Percentiles rank a stretch among this genome's conserved stretches.
These are phyloP conservation scores for Populus alba DNA, from an alignment of 345 rosid genomes.

Conservation along the genomic window DNA sequence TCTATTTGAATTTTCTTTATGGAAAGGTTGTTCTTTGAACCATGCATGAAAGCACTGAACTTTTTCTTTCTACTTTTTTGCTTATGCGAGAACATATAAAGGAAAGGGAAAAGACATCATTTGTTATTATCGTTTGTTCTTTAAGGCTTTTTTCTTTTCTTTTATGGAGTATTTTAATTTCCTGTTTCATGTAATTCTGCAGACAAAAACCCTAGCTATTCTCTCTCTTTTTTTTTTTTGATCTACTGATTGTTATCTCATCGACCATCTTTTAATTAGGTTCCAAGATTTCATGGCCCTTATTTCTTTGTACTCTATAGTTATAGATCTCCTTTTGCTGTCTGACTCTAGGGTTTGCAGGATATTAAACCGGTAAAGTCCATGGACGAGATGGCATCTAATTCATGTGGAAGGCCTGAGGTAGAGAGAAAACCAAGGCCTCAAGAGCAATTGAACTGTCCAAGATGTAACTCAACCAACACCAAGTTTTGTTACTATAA, in stretches of 20 bases:
- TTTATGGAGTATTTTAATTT: background rate
- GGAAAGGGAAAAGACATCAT: slow-evolving; percentile 13
- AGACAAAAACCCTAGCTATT: background rate
- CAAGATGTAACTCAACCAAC: slow-evolving; percentile 31
- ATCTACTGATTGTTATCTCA: background rate
- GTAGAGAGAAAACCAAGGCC: slow-evolving; percentile 32
- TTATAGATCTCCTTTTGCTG: background rate
- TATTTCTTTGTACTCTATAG: background rate
- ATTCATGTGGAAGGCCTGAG: slow-evolving; percentile 15
- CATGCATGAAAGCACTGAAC: slow-evolving; percentile 10
- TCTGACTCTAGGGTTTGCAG: slow-evolving; percentile 22
- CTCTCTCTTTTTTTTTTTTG: background rate
- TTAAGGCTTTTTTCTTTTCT: background rate
- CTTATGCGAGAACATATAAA: slow-evolving; percentile 12
- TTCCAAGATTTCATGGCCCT: background rate
- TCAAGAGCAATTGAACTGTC: slow-evolving; percentile 32
- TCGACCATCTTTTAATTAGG: background rate
- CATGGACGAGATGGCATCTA: slow-evolving; percentile 26
- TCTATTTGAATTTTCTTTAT: slow-evolving; percentile 15
- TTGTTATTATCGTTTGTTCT: slow-evolving; percentile 25
- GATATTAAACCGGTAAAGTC: slow-evolving; percentile 20
- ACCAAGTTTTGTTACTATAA: slow-evolving; percentile 29
- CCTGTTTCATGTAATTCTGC: background rate
- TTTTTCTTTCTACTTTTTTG: slow-evolving; percentile 16
- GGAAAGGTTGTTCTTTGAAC: slow-evolving; percentile 25